Evolutionary conservation across 768 basidiomycete genomes (phyloP), one percentile per base, ranked within the genome.

Genomic region (Coprinopsis cinerea): DNA sequence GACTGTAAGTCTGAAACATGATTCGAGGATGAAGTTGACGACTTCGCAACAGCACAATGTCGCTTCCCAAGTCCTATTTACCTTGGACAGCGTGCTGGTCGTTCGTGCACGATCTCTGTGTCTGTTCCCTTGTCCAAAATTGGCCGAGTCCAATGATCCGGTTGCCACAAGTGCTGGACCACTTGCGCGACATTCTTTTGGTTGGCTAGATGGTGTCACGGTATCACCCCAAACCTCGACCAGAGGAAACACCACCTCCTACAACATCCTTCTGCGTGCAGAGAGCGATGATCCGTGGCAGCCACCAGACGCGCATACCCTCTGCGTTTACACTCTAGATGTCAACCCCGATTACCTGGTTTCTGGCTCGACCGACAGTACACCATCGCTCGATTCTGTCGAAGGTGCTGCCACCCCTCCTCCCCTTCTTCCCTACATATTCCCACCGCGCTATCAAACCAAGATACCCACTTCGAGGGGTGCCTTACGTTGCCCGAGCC

Each of bases 231-330:
- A 18, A 11, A 7, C 6, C 15, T 11, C n/a, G 18, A 30, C 44
- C 20, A 5, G 18, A 9, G 15, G 9, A 22, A 14, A 20, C 6
- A 11, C 37, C 10, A 15, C 27, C 27, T 45, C 44, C 4, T 45
- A 45, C 22, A 27, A 27, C 17, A 32, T 45, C 27, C 44, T 45
- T 20, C 26, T 45, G 15, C 44, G 44, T 7, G 44, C 44, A 5
- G 44, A 45, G 20, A 45, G 44, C 44, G 44, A 45, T 20, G 44
- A 45, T 32, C 44, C 44, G 4, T 45, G 44, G 44, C 25, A 18
- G 11, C 44, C 44, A 7, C 17, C 28, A 4, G 20, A 10, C 44
- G 9, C 44, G 4, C 44, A 45, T 18, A 18, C 14, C 25, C 28
- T 45, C 5, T 7, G 32, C 4, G 10, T 27, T 15, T 45, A 45